Evolutionary conservation across 768 basidiomycete genomes (phyloP).

Genomic region (Mrakia blollopis): DNA sequence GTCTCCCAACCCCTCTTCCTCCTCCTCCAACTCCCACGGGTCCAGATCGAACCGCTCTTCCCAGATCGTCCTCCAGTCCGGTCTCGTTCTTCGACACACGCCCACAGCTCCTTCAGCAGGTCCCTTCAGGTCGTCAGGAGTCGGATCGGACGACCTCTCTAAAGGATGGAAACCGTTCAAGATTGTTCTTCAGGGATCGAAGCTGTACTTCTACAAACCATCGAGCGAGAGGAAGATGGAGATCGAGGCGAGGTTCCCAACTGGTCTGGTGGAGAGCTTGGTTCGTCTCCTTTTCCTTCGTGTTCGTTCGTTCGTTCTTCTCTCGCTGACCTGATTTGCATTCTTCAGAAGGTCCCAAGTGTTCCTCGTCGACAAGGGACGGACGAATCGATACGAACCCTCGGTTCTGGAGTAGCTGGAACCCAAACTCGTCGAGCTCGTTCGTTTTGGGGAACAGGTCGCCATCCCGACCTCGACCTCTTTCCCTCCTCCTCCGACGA

Average conservation of each 20-base stretch:
- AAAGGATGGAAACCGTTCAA: conserved; percentile 87
- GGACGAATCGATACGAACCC: conserved; percentile 13
- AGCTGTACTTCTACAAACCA: conserved; percentile 80
- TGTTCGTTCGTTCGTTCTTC: background rate
- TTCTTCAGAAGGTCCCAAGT: background rate
- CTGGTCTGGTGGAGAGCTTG: conserved; percentile 32
- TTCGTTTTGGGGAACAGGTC: conserved; percentile 69
- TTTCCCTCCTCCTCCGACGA: conserved; percentile 32
- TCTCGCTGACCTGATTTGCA: background rate
- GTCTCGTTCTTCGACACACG: conserved; percentile 60
- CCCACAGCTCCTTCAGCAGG: conserved; percentile 20
- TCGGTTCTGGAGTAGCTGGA: background rate
- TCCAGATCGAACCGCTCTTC: conserved; percentile 47
- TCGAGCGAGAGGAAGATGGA: conserved; percentile 58
- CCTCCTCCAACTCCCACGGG: conserved; percentile 37
- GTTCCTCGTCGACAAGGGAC: background rate
- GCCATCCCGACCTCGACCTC: conserved; percentile 65
- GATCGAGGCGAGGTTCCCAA: conserved; percentile 70
- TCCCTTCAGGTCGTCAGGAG: conserved; percentile 34
- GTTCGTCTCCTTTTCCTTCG: background rate
- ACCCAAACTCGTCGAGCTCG: conserved; percentile 49
- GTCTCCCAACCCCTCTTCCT: conserved; percentile 32
- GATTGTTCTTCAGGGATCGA: conserved; percentile 73
- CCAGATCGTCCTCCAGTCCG: conserved; percentile 69
- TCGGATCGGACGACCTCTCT: conserved; percentile 42